These are phyloP conservation scores for Thelephora aurantiotincta DNA, from an alignment of 768 basidiomycete genomes.

Conservation along the genomic window DNA sequence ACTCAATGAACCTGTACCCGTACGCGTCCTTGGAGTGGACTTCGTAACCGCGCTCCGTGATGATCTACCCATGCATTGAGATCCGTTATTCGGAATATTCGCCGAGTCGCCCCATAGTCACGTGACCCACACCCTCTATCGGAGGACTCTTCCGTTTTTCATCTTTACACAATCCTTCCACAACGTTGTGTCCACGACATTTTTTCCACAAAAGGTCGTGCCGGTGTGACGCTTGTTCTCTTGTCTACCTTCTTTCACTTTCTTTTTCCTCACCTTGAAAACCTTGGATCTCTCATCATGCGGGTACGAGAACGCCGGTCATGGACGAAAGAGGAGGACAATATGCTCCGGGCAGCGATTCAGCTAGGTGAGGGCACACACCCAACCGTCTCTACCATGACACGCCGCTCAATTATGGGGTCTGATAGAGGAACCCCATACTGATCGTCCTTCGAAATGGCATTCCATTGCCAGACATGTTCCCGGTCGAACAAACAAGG, in stretches of 20 bases:
- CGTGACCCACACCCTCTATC: background rate
- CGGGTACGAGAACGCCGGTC: conserved; percentile 8
- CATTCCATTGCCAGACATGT: conserved; percentile 50
- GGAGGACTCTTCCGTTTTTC: background rate
- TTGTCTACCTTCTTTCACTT: background rate
- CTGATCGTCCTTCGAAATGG: conserved; percentile 46
- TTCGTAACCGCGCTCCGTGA: no score
- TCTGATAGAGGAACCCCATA: conserved; percentile 36
- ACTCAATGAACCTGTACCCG: no score
- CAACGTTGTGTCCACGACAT: background rate
- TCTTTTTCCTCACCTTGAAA: background rate
- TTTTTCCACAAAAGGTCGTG: background rate
- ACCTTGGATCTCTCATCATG: background rate
- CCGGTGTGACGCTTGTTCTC: background rate
- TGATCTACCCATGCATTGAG: no score
- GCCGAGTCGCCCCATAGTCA: background rate
- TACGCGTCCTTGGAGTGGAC: no score
- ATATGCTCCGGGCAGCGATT: conserved; percentile 10
- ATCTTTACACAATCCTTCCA: background rate
- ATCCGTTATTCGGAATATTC: background rate
- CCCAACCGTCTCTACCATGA: background rate
- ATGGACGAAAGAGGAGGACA: conserved; percentile 12
- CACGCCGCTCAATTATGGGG: background rate
- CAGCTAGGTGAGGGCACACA: conserved; percentile 7
- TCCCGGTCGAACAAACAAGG: conserved; percentile 48